A percentile compares a stretch with the other conserved stretches of the same genome.
These are phyloP conservation scores for Saitozyma podzolica DNA, from an alignment of 768 basidiomycete species.

Conservation along the genomic window DNA sequence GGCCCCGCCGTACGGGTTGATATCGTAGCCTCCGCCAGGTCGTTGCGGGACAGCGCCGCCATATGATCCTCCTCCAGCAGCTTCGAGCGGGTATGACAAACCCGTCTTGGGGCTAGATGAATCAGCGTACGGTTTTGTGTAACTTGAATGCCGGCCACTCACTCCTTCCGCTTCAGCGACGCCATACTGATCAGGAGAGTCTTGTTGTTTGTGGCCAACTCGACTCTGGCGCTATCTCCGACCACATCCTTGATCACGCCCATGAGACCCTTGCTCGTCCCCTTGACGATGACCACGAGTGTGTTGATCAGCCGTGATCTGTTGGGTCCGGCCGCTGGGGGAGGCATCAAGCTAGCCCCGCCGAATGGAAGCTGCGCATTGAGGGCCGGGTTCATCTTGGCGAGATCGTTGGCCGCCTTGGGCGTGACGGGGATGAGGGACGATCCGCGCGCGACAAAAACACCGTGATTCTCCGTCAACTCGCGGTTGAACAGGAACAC, in stretches of 20 bases:
- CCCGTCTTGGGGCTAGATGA: conserved; percentile 34
- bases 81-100: conserved; percentile 39
- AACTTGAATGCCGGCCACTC: conserved; percentile 49
- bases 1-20: conserved; percentile 33
- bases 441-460: conserved; percentile 87
- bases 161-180: conserved; percentile 73
- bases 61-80: conserved; percentile 15
- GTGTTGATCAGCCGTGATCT: conserved; percentile 71
- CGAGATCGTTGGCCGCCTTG: conserved; percentile 74
- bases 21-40: conserved; percentile 35
- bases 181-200: conserved; percentile 81
- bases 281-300: conserved; percentile 76
- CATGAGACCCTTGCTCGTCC: conserved; percentile 83
- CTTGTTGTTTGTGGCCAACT: conserved; percentile 85
- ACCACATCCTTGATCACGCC: conserved; percentile 95
- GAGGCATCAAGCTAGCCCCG: conserved; percentile 42
- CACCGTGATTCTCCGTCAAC: conserved; percentile 82
- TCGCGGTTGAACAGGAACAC: conserved; percentile 95
- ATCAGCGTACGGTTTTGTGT: conserved; percentile 1
- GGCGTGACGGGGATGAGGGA: conserved; percentile 81
- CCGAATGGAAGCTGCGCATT: conserved; percentile 43
- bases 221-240: conserved; percentile 80
- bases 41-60: conserved; percentile 11
- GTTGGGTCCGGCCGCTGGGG: conserved; percentile 29
- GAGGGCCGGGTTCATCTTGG: conserved; percentile 86